A percentile compares a stretch with the other conserved stretches of the same genome.
Conservation (phyloP, 1,139 yeast species). For the Taphrina flavorubra region DNA sequence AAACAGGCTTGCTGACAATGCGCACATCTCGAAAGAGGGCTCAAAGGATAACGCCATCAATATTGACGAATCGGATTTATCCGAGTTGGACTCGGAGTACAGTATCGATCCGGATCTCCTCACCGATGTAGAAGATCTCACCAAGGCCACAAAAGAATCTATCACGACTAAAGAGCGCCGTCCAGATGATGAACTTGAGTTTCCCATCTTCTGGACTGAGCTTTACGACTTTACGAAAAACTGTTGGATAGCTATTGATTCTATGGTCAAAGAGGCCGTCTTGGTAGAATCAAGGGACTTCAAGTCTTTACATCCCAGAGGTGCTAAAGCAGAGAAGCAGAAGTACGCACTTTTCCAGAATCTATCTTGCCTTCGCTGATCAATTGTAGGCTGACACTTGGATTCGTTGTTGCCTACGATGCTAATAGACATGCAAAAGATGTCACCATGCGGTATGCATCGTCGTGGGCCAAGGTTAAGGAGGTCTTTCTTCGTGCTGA, state of each 20-base stretch:
- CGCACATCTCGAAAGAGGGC: background rate
- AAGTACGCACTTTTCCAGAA: conserved; percentile 5
- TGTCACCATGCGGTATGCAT: conserved; percentile 81
- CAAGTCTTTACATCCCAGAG: conserved; percentile 34
- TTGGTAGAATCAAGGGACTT: conserved; percentile 25
- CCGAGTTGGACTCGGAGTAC: conserved; percentile 18
- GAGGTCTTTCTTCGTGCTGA: conserved; percentile 50
- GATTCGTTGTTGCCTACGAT: conserved; percentile 65
- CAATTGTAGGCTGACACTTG: conserved; percentile 21
- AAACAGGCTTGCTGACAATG: background rate
- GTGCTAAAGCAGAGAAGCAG: conserved; percentile 22
- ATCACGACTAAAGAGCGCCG: background rate
- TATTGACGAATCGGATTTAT: conserved; percentile 20
- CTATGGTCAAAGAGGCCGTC: conserved; percentile 60
- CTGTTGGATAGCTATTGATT: conserved; percentile 84
- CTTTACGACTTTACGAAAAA: conserved; percentile 76
- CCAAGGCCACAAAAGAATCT: background rate
- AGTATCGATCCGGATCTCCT: conserved; percentile 20
- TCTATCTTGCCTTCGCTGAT: conserved; percentile 21
- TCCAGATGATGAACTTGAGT: conserved; percentile 51
- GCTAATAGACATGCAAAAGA: conserved; percentile 70
- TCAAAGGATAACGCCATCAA: conserved; percentile 14
- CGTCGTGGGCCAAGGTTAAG: conserved; percentile 70
- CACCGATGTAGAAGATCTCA: conserved; percentile 16
- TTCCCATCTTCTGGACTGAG: conserved; percentile 90